Conservation (phyloP, 192 early-diverging fungal genomes). For the Coemansia sp. region DNA sequence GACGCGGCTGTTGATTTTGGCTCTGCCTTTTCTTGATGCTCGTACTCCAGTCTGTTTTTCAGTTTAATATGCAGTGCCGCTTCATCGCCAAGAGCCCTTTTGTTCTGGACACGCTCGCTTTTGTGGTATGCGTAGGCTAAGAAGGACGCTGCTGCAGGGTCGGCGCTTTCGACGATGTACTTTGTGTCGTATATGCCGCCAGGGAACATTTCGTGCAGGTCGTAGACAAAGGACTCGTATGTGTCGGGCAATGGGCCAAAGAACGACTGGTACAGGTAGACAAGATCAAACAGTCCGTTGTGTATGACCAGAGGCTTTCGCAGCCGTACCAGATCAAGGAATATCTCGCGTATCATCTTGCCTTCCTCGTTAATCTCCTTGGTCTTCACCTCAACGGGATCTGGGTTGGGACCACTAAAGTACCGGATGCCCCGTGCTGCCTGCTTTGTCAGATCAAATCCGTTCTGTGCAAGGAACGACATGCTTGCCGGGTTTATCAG, state of each 20-base stretch:
- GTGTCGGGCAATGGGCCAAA: constrained; percentile 74
- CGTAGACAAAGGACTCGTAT: constrained; percentile 71
- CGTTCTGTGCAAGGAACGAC: constrained; percentile 78
- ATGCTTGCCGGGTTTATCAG: constrained; percentile 69
- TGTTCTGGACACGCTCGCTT: constrained; percentile 34
- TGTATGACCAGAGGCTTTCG: constrained; percentile 80
- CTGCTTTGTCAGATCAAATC: constrained; percentile 83
- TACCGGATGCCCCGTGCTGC: constrained; percentile 79
- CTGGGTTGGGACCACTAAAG: constrained; percentile 56
- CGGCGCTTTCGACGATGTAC: constrained; percentile 60
- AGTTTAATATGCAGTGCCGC: constrained; percentile 24
- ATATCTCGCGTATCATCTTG: constrained; percentile 58
- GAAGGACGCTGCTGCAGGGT: constrained; percentile 29
- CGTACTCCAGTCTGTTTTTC: constrained; percentile 17
- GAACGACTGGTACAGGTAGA: constrained; percentile 91
- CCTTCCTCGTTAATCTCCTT: constrained; percentile 37
- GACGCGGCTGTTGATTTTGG: neutral
- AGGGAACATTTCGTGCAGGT: constrained; percentile 79
- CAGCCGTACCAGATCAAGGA: constrained; percentile 53
- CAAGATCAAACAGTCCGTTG: constrained; percentile 91
- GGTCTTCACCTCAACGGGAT: constrained; percentile 29
- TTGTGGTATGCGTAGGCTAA: constrained; percentile 50
- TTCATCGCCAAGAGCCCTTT: constrained; percentile 15
- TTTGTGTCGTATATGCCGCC: constrained; percentile 95
- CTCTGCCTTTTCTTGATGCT: neutral